Conservation (phyloP, 2,329 filamentous ascomycete species). For the Sporothrix euskadiensis region DNA sequence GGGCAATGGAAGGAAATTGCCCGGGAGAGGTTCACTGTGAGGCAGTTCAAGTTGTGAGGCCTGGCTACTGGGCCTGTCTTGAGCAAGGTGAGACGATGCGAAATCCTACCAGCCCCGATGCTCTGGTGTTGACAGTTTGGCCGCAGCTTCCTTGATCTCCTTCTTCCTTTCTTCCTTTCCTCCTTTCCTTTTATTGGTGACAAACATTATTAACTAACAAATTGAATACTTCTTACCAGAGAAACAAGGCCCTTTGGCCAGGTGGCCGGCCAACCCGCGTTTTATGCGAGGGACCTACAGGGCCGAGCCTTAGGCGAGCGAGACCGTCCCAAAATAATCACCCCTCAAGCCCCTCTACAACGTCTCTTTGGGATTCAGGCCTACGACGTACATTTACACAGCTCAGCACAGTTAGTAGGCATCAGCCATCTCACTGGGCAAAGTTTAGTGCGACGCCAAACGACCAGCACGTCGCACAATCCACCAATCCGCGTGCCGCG, state of each 20-base stretch:
- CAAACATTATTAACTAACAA: neutral
- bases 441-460: neutral
- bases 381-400: too few relatives aligned
- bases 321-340: neutral
- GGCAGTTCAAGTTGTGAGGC: neutral
- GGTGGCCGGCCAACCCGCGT: conserved; percentile 1
- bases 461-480: neutral
- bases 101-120: neutral
- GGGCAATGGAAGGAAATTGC: neutral
- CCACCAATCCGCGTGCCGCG: conserved; percentile 12
- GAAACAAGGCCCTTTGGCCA: neutral
- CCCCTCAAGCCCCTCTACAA: neutral
- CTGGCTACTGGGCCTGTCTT: neutral
- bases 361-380: neutral
- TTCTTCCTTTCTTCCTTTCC: neutral
- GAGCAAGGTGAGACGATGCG: neutral
- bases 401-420: too few relatives aligned
- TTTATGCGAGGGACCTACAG: neutral
- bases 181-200: too few relatives aligned
- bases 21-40: neutral
- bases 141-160: neutral
- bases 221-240: neutral
- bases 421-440: neutral
- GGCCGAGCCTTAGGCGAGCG: neutral
- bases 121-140: neutral